Conservation (phyloP, 306 rosid species). For the Calophaca sinica region DNA sequence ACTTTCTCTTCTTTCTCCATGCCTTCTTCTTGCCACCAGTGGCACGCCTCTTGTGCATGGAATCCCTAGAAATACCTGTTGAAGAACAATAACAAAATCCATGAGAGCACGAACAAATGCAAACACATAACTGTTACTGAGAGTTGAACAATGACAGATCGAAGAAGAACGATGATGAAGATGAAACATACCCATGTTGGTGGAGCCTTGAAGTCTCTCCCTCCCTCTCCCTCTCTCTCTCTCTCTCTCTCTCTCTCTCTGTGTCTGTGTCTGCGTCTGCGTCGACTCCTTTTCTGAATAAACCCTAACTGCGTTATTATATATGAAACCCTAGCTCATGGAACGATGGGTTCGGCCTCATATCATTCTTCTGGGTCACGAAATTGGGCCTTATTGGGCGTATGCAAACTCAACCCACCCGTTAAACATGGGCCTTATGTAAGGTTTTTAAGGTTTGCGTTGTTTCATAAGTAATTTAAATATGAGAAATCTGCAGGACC, state of each 20-base stretch:
- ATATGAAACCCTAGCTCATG: slow-evolving; percentile 24
- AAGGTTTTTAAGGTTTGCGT: too few species aligned
- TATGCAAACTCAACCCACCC: not conserved
- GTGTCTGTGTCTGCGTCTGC: not conserved
- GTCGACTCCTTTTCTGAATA: not conserved
- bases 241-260: not conserved
- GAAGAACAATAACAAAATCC: not conserved
- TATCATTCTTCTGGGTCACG: not conserved
- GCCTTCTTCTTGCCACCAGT: slow-evolving; percentile 54
- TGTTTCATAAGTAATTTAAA: too few species aligned
- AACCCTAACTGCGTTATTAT: slow-evolving; percentile 13
- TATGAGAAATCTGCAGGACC: too few species aligned
- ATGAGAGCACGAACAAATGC: not conserved
- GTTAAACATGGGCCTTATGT: too few species aligned
- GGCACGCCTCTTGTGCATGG: slow-evolving; percentile 52
- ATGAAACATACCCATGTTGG: slow-evolving; percentile 36
- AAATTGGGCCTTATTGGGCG: not conserved
- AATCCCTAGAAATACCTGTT: slow-evolving; percentile 51
- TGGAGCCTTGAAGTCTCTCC: not conserved
- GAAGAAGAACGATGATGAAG: not conserved
- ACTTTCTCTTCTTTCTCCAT: slow-evolving; percentile 54
- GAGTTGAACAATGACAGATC: not conserved
- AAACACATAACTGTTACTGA: not conserved
- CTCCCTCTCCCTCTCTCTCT: not conserved
- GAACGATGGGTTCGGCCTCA: not conserved